Conservation (phyloP, 2,329 filamentous ascomycete genomes). For the Xylaria digitata region DNA sequence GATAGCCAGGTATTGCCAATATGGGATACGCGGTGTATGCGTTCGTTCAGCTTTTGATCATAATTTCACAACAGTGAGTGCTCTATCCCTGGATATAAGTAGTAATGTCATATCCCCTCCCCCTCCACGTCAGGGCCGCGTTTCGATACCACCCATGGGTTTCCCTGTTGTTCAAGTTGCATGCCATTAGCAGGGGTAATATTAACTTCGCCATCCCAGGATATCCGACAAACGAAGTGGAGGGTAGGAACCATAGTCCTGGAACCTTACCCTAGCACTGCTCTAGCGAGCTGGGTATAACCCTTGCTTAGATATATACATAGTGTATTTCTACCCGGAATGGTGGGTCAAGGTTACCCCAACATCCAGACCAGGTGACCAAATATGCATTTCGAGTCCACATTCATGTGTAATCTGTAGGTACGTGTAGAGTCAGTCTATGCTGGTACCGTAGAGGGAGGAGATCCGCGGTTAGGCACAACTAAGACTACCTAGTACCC, state of each 20-base stretch:
- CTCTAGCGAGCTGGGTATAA: constrained; percentile 13
- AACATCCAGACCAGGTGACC: constrained; percentile 38
- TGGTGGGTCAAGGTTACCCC: constrained; percentile 38
- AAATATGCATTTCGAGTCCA: constrained; percentile 30
- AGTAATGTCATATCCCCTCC: constrained; percentile 14
- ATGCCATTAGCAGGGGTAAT: constrained; percentile 26
- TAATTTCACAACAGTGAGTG: constrained; percentile 10
- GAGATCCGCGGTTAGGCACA: constrained; percentile 29
- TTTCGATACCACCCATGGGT: constrained; percentile 24
- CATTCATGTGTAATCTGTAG: constrained; percentile 28
- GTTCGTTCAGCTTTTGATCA: constrained; percentile 22
- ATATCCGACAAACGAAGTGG: constrained; percentile 33
- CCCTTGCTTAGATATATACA: constrained; percentile 14
- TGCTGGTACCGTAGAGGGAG: constrained; percentile 32
- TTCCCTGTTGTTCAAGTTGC: constrained; percentile 21
- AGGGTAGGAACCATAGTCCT: constrained; percentile 40
- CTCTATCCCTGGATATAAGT: constrained; percentile 19
- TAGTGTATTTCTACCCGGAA: constrained; percentile 24
- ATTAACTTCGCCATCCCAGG: constrained; percentile 26
- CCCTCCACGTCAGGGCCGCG: constrained; percentile 25
- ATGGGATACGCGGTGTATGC: constrained; percentile 9
- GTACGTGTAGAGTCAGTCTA: constrained; percentile 28
- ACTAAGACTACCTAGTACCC: constrained; percentile 15
- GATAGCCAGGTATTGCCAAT: background rate
- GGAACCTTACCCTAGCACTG: constrained; percentile 35